Evolutionary conservation across 2,329 filamentous ascomycete species (phyloP).

Genomic region (Trichoderma oligosporum): DNA sequence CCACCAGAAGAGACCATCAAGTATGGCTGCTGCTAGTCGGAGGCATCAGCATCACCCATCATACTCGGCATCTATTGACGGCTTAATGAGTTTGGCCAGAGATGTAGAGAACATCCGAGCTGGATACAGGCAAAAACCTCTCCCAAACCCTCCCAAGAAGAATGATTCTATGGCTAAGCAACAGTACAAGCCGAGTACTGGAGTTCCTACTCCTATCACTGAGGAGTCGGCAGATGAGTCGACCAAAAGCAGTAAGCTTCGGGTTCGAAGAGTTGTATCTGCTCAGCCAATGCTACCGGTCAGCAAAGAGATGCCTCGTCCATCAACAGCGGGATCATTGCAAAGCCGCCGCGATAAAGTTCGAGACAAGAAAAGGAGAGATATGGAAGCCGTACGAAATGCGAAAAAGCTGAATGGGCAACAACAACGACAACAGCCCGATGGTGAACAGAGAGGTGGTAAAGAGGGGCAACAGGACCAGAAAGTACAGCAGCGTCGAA

Average conservation of each 20-base stretch:
- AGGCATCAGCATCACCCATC: slow-evolving; percentile 11
- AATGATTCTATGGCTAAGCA: background rate
- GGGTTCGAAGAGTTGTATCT: slow-evolving; percentile 16
- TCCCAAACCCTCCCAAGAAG: slow-evolving; percentile 1
- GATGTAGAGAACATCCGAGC: background rate
- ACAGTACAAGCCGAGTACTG: background rate
- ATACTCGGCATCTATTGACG: slow-evolving; percentile 25
- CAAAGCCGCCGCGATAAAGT: slow-evolving; percentile 38
- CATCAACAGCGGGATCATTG: slow-evolving; percentile 24
- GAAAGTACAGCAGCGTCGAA: background rate
- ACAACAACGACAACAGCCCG: background rate
- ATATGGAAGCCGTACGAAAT: slow-evolving; percentile 36
- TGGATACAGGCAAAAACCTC: slow-evolving; percentile 12
- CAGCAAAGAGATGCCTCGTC: slow-evolving; percentile 16
- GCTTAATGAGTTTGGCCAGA: slow-evolving; percentile 21
- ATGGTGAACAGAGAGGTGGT: background rate
- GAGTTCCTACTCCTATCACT: slow-evolving; percentile 11
- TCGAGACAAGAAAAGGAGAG: slow-evolving; percentile 39
- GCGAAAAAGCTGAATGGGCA: slow-evolving; percentile 24
- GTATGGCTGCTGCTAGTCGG: slow-evolving; percentile 22
- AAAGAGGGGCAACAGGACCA: background rate
- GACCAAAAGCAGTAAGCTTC: background rate
- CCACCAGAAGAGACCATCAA: slow-evolving; percentile 26
- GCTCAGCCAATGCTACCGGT: slow-evolving; percentile 23
- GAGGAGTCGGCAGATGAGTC: slow-evolving; percentile 3